A percentile compares a stretch with the other conserved stretches of the same genome.
Evolutionary conservation across 148 eudicot species (phyloP).

Genomic region (Rhododendron ferrugineum): DNA sequence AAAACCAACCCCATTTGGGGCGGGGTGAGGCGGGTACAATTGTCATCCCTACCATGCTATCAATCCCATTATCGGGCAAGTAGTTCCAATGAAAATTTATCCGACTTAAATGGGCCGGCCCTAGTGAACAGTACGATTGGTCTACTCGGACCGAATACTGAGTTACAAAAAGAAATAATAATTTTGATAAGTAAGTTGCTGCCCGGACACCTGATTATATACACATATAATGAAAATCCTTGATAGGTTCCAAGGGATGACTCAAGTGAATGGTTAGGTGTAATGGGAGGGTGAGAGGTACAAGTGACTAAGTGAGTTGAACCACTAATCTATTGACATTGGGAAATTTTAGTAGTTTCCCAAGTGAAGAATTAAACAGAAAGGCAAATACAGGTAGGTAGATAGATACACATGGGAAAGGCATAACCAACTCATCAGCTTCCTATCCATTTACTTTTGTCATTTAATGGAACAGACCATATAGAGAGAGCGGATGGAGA

Average conservation of each 20-base stretch:
- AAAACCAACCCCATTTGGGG: no score
- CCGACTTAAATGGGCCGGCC: no score
- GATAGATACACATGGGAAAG: constrained; percentile 12
- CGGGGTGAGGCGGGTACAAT: no score
- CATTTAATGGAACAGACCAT: constrained; percentile 41
- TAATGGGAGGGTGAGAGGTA: constrained; percentile 10
- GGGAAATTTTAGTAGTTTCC: neutral
- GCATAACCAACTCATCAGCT: constrained; percentile 31
- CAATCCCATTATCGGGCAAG: neutral
- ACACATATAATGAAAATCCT: neutral
- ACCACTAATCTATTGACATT: constrained; percentile 6
- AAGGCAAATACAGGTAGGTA: constrained; percentile 11
- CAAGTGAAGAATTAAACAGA: neutral
- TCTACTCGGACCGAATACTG: neutral
- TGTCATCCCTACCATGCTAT: no score
- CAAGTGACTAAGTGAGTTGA: constrained; percentile 18
- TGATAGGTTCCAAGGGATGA: neutral
- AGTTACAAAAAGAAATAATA: neutral
- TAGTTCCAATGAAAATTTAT: no score
- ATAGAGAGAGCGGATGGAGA: neutral
- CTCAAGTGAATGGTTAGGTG: constrained; percentile 21
- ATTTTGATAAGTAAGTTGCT: no score
- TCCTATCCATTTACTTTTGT: constrained; percentile 34
- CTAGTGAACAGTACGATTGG: no score
- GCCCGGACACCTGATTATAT: no score